These are phyloP conservation scores for Plasmodium cynomolgi DNA, from an alignment of 169 alveolate species.

Conservation along the genomic window DNA sequence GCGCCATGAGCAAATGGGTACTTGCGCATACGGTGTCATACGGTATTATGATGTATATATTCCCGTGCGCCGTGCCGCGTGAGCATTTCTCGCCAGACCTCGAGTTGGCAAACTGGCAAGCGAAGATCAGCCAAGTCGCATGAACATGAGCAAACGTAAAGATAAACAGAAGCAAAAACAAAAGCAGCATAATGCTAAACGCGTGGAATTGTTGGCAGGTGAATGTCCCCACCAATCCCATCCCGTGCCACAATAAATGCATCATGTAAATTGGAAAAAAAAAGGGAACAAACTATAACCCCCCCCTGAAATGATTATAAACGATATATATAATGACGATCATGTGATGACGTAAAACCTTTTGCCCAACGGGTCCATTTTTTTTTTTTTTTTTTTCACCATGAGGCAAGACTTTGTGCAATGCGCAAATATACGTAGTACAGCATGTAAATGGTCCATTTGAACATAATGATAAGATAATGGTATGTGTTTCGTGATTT, in stretches of 20 bases:
- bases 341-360: not conserved
- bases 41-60: not conserved
- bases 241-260: not conserved
- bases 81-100: not conserved
- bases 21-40: not conserved
- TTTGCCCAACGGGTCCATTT: not conserved
- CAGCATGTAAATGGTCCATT: not conserved
- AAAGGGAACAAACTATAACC: not conserved
- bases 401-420: not conserved
- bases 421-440: not conserved
- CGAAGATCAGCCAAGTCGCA: too few species aligned
- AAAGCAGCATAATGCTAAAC: not conserved
- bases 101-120: not conserved
- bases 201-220: not conserved
- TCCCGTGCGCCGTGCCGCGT: not conserved
- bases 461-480: not conserved
- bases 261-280: not conserved
- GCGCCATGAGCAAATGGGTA: not conserved
- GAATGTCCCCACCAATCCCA: not conserved
- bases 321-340: not conserved
- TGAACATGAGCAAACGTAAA: not conserved
- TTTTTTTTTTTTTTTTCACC: not conserved
- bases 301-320: not conserved
- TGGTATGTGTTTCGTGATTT: not conserved
- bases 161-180: not conserved